phyloP scores from a whole-genome alignment of 352 stramenopile genomes.

The Achlya hypogyna region DNA sequence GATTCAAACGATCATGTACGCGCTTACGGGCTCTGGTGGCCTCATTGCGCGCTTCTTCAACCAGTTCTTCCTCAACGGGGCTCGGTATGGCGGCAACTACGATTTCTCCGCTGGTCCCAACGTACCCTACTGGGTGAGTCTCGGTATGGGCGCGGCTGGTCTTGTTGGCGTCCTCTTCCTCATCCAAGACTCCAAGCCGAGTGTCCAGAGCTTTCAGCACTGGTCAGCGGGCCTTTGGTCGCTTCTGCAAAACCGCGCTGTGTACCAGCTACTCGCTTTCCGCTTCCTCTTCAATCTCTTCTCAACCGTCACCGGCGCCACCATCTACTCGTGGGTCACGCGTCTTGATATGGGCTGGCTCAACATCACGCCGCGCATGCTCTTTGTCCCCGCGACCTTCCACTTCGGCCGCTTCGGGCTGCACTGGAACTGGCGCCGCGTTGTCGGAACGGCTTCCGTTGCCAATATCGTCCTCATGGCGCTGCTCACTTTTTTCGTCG shows the following conservation, averaged over 20 bases:
- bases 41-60: slow-evolving; percentile 35
- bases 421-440: slow-evolving; percentile 18
- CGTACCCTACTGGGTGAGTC: slow-evolving; percentile 14
- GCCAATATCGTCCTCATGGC: not conserved
- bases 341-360: slow-evolving; percentile 32
- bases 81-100: slow-evolving; percentile 46
- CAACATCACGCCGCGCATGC: slow-evolving; percentile 30
- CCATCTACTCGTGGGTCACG: slow-evolving; percentile 35
- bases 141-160: slow-evolving; percentile 23
- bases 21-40: slow-evolving; percentile 36
- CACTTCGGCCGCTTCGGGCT: slow-evolving; percentile 13
- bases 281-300: slow-evolving; percentile 17
- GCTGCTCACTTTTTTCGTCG: slow-evolving; percentile 3
- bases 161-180: slow-evolving; percentile 22
- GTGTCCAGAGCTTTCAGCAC: slow-evolving; percentile 20
- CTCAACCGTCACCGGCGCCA: slow-evolving; percentile 12
- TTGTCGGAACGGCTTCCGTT: not conserved
- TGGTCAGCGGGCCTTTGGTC: slow-evolving; percentile 51
- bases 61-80: slow-evolving; percentile 38
- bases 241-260: slow-evolving; percentile 26
- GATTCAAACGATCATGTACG: slow-evolving; percentile 49
- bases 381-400: slow-evolving; percentile 28
- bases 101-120: slow-evolving; percentile 37
- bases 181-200: slow-evolving; percentile 20
- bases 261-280: slow-evolving; percentile 14